Percentiles rank a stretch among this genome's conserved stretches.
Conservation (phyloP, 441 rosid genomes). For the Gossypium lobatum region DNA sequence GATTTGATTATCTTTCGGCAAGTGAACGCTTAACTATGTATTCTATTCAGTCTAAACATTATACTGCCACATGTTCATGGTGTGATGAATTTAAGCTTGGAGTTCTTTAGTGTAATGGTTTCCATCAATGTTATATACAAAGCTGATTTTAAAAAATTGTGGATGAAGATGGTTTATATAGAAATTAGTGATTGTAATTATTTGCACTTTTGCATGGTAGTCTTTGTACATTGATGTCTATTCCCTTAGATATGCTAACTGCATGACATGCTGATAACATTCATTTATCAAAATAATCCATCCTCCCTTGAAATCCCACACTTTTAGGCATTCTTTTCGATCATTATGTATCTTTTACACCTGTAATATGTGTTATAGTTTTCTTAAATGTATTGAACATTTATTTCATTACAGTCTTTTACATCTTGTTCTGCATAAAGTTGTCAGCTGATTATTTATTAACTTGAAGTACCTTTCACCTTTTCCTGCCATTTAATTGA, state of each 20-base stretch:
- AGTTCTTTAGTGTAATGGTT: neutral
- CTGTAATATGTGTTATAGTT: neutral
- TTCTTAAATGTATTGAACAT: neutral
- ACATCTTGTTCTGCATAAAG: neutral
- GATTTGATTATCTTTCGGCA: neutral
- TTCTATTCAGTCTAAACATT: neutral
- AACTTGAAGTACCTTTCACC: neutral
- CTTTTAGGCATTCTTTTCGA: neutral
- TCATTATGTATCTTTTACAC: neutral
- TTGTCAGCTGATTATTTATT: neutral
- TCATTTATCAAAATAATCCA: neutral
- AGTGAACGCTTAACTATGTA: neutral
- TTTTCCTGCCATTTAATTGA: conserved; percentile 18
- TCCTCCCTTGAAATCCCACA: neutral
- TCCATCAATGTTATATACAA: neutral
- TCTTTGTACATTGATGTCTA: neutral
- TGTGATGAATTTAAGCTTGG: neutral
- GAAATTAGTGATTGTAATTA: neutral
- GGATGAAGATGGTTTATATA: neutral
- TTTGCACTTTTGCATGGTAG: neutral
- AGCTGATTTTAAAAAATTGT: neutral
- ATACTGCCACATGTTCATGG: neutral
- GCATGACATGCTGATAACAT: neutral
- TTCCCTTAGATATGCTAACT: neutral
- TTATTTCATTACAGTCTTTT: neutral